These are phyloP conservation scores for Capsella rubella DNA, from an alignment of 441 rosid species.

Conservation along the genomic window DNA sequence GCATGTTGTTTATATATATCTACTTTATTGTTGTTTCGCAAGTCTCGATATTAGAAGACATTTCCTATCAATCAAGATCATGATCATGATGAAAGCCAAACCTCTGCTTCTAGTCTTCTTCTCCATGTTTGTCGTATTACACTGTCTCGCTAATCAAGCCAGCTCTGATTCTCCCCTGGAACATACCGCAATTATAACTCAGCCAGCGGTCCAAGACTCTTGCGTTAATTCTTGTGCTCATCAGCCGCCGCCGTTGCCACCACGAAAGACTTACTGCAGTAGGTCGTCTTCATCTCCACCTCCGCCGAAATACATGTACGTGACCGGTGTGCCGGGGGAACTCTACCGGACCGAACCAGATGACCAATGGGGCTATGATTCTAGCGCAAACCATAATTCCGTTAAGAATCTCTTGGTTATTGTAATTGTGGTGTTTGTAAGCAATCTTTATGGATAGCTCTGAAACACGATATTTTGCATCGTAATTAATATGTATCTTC, in stretches of 20 bases:
- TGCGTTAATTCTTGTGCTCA: conserved; percentile 55
- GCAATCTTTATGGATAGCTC: background rate
- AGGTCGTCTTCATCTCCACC: conserved; percentile 46
- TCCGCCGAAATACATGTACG: conserved; percentile 57
- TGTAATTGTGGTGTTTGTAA: conserved; percentile 27
- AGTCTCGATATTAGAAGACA: background rate
- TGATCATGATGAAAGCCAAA: conserved; percentile 29
- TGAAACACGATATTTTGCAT: background rate
- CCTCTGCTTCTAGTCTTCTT: conserved; percentile 9
- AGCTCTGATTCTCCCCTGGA: conserved; percentile 30
- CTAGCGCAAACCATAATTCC: conserved; percentile 40
- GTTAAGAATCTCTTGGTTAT: conserved; percentile 35
- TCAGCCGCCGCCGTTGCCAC: conserved; percentile 42
- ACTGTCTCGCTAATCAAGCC: conserved; percentile 29
- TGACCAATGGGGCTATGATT: conserved; percentile 47
- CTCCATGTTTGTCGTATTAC: conserved; percentile 36
- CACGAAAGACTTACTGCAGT: conserved; percentile 35
- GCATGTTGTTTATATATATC: conserved; percentile 22
- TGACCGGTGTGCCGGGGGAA: conserved; percentile 58
- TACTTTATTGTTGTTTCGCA: background rate
- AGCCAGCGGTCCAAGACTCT: conserved; percentile 45
- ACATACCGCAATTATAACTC: conserved; percentile 37
- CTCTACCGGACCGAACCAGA: conserved; percentile 50
- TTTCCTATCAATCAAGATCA: conserved; percentile 4
- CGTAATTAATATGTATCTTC: conserved; percentile 15